phyloP scores from a whole-genome alignment of 345 rosid species.

The Triadica sebifera region DNA sequence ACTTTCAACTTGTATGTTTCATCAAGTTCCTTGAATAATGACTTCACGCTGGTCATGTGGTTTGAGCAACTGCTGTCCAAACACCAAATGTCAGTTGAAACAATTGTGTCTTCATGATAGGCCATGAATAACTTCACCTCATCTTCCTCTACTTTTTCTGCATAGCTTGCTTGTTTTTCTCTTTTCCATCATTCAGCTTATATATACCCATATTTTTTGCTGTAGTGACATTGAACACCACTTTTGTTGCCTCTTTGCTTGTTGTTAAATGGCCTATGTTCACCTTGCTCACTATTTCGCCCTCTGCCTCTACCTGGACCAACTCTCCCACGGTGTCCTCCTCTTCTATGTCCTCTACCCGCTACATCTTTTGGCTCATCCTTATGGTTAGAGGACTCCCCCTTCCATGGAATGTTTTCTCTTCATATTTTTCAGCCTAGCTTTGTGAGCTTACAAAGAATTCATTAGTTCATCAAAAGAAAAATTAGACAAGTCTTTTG shows the following conservation, averaged over 20 bases:
- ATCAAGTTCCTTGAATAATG: not conserved
- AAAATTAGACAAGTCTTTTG: not conserved
- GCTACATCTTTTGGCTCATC: too few relatives aligned
- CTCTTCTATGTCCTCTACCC: too few relatives aligned
- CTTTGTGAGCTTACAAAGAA: not conserved
- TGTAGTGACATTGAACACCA: too few relatives aligned
- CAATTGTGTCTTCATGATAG: too few relatives aligned
- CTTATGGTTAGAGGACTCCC: too few relatives aligned
- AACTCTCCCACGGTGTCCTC: not conserved
- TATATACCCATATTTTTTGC: not conserved
- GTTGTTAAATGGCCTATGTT: not conserved
- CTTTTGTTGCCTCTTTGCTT: not conserved
- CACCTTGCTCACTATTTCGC: not conserved
- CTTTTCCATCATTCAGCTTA: not conserved
- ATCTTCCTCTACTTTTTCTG: too few relatives aligned
- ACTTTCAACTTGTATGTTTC: constrained; percentile 1
- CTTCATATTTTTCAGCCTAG: not conserved
- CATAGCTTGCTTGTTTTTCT: not conserved
- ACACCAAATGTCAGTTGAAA: too few relatives aligned
- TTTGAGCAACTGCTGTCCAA: too few relatives aligned
- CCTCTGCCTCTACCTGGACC: not conserved
- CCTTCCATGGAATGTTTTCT: not conserved
- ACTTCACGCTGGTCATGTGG: not conserved
- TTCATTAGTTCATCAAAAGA: not conserved
- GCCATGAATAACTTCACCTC: too few relatives aligned